Base-by-base conservation (phyloP, 202 grass and related monocot genomes). In the Zoysia matrella region DNA sequence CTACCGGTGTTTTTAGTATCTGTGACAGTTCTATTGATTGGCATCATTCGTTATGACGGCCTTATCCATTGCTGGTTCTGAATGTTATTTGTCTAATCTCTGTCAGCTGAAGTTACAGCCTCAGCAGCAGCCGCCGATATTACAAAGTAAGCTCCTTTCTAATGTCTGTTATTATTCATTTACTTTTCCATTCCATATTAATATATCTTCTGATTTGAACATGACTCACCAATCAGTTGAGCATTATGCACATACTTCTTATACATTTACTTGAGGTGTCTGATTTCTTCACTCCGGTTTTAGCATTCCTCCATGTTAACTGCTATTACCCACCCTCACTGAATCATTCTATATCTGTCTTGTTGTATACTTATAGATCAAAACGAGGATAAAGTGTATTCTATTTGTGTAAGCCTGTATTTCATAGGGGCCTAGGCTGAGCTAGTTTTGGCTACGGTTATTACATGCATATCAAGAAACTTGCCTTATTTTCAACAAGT, bases 131-230 rank as follows among this genome's bases (percentile, higher is more conserved):
- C 95, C 54, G 89, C 93, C 69, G 93, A 99, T 75, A 84, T 87
- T 92, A 96, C 97, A 71, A 99, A 99, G 97, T 99, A 92, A 75
- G 84, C 10, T 63, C 48, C 66, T 75, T 69, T 78, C 48, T 54
- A 64, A 85, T 62, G 51, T 75, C 47, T 71, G n/a, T 83, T 69
- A 10, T 66, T 81, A 3, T 77, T 60, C 58, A 70, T 65, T 90
- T 79, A 57, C 18, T 75, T 84, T 41, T 70, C 15, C 9, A 18
- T 84, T 84, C 43, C 60, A 43, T 12, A 67, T 80, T 47, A 85
- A 72, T 67, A 72, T 80, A 58, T 58, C 71, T 75, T 60, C 54
- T 65, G 72, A 77, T 45, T 67, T 13, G 18, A 85, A 72, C 13
- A 61, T 69, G 75, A 60, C 67, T 22, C 47, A 66, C 5, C 3